A percentile compares a stretch with the other conserved stretches of the same genome.
phyloP scores from a whole-genome alignment of 805 yeast genomes.

The Myxozyma neotropica region DNA sequence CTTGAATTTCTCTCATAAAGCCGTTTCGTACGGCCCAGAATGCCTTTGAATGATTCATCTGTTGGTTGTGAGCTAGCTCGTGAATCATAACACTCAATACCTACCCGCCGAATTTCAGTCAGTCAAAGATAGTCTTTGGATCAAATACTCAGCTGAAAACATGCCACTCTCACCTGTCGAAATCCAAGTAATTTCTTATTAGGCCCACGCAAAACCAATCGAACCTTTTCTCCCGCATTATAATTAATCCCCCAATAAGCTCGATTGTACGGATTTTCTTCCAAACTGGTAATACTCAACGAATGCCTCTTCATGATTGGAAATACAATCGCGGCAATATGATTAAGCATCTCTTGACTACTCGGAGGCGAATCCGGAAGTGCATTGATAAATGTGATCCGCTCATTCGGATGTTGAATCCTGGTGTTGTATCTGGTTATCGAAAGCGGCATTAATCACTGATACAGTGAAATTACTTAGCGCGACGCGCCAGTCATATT shows the following conservation, averaged over 20 bases:
- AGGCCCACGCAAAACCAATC: conserved; percentile 33
- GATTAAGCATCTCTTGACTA: conserved; percentile 26
- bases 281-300: conserved; percentile 30
- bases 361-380: conserved; percentile 29
- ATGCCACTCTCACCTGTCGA: conserved; percentile 25
- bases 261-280: conserved; percentile 28
- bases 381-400: conserved; percentile 31
- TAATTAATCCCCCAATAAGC: conserved; percentile 36
- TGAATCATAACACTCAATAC: conserved; percentile 35
- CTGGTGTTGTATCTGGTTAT: conserved; percentile 27
- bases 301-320: conserved; percentile 34
- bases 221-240: conserved; percentile 33
- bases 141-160: too few relatives aligned
- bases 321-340: conserved; percentile 35
- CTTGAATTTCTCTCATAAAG: conserved; percentile 28
- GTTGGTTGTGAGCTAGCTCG: conserved; percentile 34
- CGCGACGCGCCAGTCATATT: neutral
- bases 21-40: conserved; percentile 32
- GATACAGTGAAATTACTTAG: neutral
- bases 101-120: too few relatives aligned
- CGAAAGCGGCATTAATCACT: conserved; percentile 21
- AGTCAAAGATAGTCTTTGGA: too few relatives aligned
- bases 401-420: conserved; percentile 29
- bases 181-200: conserved; percentile 25
- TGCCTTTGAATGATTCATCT: conserved; percentile 32